phyloP scores from a whole-genome alignment of 805 yeast species.

The Schwanniomyces vanrijiae region DNA sequence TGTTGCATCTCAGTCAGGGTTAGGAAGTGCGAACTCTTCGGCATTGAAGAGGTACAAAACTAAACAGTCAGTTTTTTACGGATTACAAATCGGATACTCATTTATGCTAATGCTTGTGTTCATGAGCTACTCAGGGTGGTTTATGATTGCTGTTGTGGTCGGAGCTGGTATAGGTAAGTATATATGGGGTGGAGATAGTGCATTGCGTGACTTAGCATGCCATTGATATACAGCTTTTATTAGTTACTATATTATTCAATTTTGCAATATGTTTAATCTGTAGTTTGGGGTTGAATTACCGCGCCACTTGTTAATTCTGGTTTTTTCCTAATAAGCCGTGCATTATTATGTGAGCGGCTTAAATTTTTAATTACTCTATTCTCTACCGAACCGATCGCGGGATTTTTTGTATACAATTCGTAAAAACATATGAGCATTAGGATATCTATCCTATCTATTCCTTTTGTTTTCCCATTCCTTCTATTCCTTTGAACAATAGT shows the following conservation, averaged over 20 bases:
- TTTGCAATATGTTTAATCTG: not conserved
- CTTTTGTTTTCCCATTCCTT: too few relatives aligned
- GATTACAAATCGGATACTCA: slow-evolving; percentile 66
- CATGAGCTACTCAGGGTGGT: slow-evolving; percentile 88
- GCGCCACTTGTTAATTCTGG: too few relatives aligned
- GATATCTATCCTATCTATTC: too few relatives aligned
- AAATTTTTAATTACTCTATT: too few relatives aligned
- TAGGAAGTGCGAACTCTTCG: slow-evolving; percentile 7
- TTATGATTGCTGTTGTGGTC: slow-evolving; percentile 67
- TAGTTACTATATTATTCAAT: too few relatives aligned
- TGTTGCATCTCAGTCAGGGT: slow-evolving; percentile 8
- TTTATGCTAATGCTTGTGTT: slow-evolving; percentile 76
- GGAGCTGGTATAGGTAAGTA: slow-evolving; percentile 76
- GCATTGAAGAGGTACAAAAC: slow-evolving; percentile 16
- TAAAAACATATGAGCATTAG: too few relatives aligned
- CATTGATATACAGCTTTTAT: slow-evolving; percentile 21
- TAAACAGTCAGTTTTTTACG: slow-evolving; percentile 50
- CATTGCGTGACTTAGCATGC: slow-evolving; percentile 28
- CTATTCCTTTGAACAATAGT: too few relatives aligned
- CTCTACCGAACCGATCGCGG: too few relatives aligned
- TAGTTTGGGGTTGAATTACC: too few relatives aligned
- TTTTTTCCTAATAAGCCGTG: too few relatives aligned
- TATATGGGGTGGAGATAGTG: slow-evolving; percentile 45
- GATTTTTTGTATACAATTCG: too few relatives aligned
- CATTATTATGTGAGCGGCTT: too few relatives aligned